A percentile compares a stretch with the other conserved stretches of the same genome.
Conservation (phyloP, 306 rosid genomes). For the Prosopis cineraria region DNA sequence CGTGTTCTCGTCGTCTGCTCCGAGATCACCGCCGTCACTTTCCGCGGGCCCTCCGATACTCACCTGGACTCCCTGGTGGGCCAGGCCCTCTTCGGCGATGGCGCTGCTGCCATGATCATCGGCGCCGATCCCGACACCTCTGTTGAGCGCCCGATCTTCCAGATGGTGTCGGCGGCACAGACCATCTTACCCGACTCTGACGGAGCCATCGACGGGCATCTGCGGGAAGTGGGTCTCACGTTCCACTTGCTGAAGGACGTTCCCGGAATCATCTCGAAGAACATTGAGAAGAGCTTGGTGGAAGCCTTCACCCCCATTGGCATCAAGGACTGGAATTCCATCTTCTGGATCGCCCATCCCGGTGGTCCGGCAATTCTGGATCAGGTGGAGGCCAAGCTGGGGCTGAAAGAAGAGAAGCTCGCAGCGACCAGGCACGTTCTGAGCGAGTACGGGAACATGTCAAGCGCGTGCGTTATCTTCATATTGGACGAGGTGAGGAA, state of each 20-base stretch:
- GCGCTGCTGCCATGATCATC: slow-evolving; percentile 53
- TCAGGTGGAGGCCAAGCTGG: slow-evolving; percentile 57
- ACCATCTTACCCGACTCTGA: slow-evolving; percentile 61
- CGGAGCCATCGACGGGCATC: slow-evolving; percentile 64
- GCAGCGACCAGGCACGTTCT: slow-evolving; percentile 47
- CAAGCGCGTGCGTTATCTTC: slow-evolving; percentile 59
- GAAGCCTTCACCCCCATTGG: slow-evolving; percentile 60
- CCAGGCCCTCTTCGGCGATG: slow-evolving; percentile 63
- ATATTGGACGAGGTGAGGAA: slow-evolving; percentile 60
- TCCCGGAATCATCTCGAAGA: slow-evolving; percentile 58
- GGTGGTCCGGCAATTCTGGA: slow-evolving; percentile 73
- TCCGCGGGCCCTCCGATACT: slow-evolving; percentile 64
- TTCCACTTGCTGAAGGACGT: slow-evolving; percentile 63
- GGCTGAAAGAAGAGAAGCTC: slow-evolving; percentile 49
- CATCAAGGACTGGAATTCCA: slow-evolving; percentile 60
- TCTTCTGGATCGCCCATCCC: slow-evolving; percentile 67
- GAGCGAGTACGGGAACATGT: slow-evolving; percentile 66
- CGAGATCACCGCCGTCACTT: slow-evolving; percentile 68
- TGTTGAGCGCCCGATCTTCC: slow-evolving; percentile 44
- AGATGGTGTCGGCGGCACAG: slow-evolving; percentile 53
- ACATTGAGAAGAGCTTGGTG: slow-evolving; percentile 55
- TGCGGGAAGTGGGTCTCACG: slow-evolving; percentile 61
- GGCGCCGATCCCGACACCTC: slow-evolving; percentile 51
- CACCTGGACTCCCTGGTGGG: slow-evolving; percentile 65
- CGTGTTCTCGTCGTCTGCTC: slow-evolving; percentile 70